Evolutionary conservation across 2,329 filamentous ascomycete species (phyloP).

Genomic region (Fusarium bulbicola): DNA sequence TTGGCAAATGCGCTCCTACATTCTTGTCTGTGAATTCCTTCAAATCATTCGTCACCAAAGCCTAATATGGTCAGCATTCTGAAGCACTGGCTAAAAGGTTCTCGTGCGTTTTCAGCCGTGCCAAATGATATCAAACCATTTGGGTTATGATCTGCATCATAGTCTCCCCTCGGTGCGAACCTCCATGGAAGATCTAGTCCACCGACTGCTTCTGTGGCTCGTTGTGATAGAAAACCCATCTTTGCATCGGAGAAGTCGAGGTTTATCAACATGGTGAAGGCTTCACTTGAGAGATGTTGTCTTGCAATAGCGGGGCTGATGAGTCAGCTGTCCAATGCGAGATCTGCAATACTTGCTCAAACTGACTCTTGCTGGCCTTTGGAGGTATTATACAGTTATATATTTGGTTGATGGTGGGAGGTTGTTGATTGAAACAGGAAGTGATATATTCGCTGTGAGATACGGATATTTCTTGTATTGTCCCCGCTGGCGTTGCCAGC

Average conservation of each 20-base stretch:
- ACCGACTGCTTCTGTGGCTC: constrained; percentile 38
- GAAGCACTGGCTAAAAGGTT: background rate
- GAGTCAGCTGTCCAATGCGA: constrained; percentile 13
- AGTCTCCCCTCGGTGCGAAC: constrained; percentile 47
- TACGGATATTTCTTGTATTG: background rate
- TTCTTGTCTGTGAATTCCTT: constrained; percentile 43
- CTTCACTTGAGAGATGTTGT: background rate
- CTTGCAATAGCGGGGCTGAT: constrained; percentile 19
- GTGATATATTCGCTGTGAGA: background rate
- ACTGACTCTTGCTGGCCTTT: background rate
- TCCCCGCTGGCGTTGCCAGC: no score
- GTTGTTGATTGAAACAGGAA: background rate
- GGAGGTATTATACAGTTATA: background rate
- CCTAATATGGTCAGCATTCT: constrained; percentile 28
- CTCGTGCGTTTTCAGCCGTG: constrained; percentile 57
- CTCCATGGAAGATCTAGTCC: constrained; percentile 45
- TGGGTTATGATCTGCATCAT: constrained; percentile 50
- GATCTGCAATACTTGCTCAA: background rate
- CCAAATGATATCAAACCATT: constrained; percentile 58
- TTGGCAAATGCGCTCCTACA: constrained; percentile 33
- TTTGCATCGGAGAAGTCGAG: constrained; percentile 15
- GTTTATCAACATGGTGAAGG: constrained; percentile 20
- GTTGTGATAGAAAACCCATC: constrained; percentile 32
- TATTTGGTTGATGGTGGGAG: background rate
- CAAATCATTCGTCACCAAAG: constrained; percentile 52